Conservation (phyloP, 805 yeast genomes). For the Kodamaea laetipori region DNA sequence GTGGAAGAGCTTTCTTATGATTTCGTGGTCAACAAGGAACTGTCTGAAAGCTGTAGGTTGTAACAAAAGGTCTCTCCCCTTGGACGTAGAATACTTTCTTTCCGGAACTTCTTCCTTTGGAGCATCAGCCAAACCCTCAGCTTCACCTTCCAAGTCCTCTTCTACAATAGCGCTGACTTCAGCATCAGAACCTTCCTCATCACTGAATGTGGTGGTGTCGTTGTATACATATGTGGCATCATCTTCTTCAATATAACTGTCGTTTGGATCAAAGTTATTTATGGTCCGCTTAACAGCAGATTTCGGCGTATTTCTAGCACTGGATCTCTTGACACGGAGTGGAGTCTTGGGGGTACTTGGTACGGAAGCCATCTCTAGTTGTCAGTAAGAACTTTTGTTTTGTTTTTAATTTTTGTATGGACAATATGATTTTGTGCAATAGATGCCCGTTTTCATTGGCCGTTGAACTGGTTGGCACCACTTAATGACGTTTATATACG, state of each 20-base stretch:
- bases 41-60: slow-evolving; percentile 16
- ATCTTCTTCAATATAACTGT: slow-evolving; percentile 39
- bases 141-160: slow-evolving; percentile 19
- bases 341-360: slow-evolving; percentile 19
- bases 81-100: neutral
- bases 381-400: slow-evolving; percentile 4
- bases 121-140: slow-evolving; percentile 3
- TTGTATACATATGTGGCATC: slow-evolving; percentile 38
- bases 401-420: slow-evolving; percentile 10
- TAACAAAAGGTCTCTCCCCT: slow-evolving; percentile 6
- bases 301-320: slow-evolving; percentile 14
- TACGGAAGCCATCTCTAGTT: slow-evolving; percentile 13
- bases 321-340: slow-evolving; percentile 8
- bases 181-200: slow-evolving; percentile 16
- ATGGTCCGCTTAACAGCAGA: slow-evolving; percentile 20
- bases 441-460: neutral
- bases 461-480: slow-evolving; percentile 1
- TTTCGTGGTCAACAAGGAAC: slow-evolving; percentile 76
- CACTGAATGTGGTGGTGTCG: slow-evolving; percentile 23
- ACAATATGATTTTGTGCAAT: slow-evolving; percentile 3
- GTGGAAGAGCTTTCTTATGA: slow-evolving; percentile 86
- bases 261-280: slow-evolving; percentile 25
- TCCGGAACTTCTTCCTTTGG: slow-evolving; percentile 6
- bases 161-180: slow-evolving; percentile 15
- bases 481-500: neutral